Conservation (phyloP, 2,329 filamentous ascomycete species). For the Phaeomoniella chlamydospora region DNA sequence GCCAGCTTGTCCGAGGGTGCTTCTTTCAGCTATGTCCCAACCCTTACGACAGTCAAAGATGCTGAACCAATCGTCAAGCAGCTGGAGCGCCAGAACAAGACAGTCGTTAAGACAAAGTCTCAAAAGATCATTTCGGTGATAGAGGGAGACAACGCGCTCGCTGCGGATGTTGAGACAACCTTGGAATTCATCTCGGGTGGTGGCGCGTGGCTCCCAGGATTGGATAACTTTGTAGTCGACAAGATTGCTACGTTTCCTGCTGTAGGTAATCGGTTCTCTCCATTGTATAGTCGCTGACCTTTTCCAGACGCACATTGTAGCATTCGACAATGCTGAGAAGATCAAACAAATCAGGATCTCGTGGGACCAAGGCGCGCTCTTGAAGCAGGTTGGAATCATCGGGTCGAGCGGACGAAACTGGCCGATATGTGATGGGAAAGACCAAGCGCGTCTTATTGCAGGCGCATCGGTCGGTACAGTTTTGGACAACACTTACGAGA, state of each 20-base stretch:
- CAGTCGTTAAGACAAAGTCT: conserved; percentile 68
- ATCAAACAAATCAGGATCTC: conserved; percentile 78
- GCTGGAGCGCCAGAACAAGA: conserved; percentile 48
- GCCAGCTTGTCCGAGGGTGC: conserved; percentile 50
- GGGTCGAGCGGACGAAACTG: conserved; percentile 81
- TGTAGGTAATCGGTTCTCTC: conserved; percentile 40
- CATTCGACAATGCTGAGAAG: conserved; percentile 61
- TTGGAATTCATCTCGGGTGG: conserved; percentile 71
- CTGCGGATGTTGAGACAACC: conserved; percentile 65
- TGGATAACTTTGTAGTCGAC: conserved; percentile 88
- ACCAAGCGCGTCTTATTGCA: conserved; percentile 66
- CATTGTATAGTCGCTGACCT: conserved; percentile 4
- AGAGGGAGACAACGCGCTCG: conserved; percentile 55
- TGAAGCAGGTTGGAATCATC: conserved; percentile 90
- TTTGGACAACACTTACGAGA: conserved; percentile 8
- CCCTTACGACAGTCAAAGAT: conserved; percentile 59
- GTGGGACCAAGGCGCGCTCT: conserved; percentile 88
- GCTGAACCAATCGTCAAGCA: conserved; percentile 71
- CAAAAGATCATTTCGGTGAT: conserved; percentile 62
- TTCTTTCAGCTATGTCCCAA: conserved; percentile 77
- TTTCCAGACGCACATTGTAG: conserved; percentile 68
- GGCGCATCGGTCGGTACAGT: conserved; percentile 30
- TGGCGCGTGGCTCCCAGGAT: conserved; percentile 69
- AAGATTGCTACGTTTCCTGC: conserved; percentile 64
- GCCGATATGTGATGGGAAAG: conserved; percentile 79